Percentiles rank a stretch among this genome's conserved stretches.
phyloP scores from a whole-genome alignment of 208 protist genomes.

The Wallacemonas rigidus region DNA sequence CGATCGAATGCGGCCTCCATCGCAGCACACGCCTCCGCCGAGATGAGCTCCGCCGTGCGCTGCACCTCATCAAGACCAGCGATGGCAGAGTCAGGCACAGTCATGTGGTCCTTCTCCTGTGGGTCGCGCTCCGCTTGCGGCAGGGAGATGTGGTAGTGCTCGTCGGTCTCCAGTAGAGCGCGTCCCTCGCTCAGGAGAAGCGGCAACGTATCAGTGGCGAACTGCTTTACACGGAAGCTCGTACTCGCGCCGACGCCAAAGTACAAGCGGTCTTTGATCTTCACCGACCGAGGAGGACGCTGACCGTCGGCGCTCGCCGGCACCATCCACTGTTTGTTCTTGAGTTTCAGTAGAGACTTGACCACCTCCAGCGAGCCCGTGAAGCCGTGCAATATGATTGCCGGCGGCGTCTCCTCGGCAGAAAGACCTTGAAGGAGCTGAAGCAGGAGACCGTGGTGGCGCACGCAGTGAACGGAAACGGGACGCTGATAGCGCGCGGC shows the following conservation, averaged over 20 bases:
- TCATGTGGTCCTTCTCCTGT: background rate
- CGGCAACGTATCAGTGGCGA: slow-evolving; percentile 44
- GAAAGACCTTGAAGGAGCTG: slow-evolving; percentile 35
- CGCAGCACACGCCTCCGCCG: slow-evolving; percentile 1
- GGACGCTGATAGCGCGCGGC: slow-evolving; percentile 58
- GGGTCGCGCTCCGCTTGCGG: too few species aligned
- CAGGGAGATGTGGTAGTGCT: slow-evolving; percentile 28
- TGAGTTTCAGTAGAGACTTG: slow-evolving; percentile 60
- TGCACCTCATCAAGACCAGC: slow-evolving; percentile 13
- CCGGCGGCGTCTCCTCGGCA: slow-evolving; percentile 53
- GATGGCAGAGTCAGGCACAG: background rate
- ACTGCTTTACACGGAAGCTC: slow-evolving; percentile 61
- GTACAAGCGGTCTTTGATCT: slow-evolving; percentile 49
- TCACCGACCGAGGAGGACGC: slow-evolving; percentile 4
- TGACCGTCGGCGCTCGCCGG: background rate
- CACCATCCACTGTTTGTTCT: slow-evolving; percentile 39
- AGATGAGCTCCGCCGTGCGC: slow-evolving; percentile 16
- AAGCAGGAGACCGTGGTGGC: slow-evolving; percentile 66
- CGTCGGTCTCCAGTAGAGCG: slow-evolving; percentile 68
- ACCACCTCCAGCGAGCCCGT: slow-evolving; percentile 71
- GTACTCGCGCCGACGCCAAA: slow-evolving; percentile 70
- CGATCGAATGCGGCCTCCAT: slow-evolving; percentile 17
- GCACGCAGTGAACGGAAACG: slow-evolving; percentile 85
- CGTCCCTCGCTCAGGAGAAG: slow-evolving; percentile 46
- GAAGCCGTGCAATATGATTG: slow-evolving; percentile 85